Evolutionary conservation across 345 rosid species (phyloP), one percentile per base, ranked within the genome.

Genomic region (Litchi chinensis): DNA sequence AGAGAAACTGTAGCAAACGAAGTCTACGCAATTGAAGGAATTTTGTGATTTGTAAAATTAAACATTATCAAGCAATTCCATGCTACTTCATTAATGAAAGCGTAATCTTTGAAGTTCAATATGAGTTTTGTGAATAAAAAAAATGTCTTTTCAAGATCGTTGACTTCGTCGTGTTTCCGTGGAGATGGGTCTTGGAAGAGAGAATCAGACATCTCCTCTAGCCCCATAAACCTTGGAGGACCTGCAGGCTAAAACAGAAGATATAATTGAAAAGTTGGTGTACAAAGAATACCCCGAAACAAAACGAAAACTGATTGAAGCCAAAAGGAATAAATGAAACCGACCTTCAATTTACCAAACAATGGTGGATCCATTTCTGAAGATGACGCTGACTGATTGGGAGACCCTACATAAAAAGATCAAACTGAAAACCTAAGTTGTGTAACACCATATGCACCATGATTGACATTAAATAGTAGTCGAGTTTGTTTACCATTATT

Each of bases 151-250:
- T 63, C 80, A 16, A 79, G 77, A 3, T 75, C 70, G 4, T 62
- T 19, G 11, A 43, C 78, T 0, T 59, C 57, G 10, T 80, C 44
- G 28, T 10, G 5, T 32, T 22, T 83, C 28, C 44, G 65, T 48
- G 80, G 82, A 73, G 82, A 80, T 39, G 8, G 80, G 18, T 75
- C 76, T 6, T 46, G 82, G 19, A 75, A 10, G 64, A 52, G 19
- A 71, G 63, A 56, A 73, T 76, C 89, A 63, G 32, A 62, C 78
- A 82, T 81, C 83, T 84, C 84, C 28, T 81, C 82, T 63, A 78
- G 59, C 37, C 83, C 69, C 65, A 70, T 81, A 79, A 48, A 48
- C 74, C 50, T 80, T 26, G 40, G 65, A 6, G 87, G 81, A 80
- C 82, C 83, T 66, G 70, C 79, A 5, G 4, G 68, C 86, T 84